Evolutionary conservation across 2,329 filamentous ascomycete species (phyloP), one percentile per base, ranked within the genome.

Genomic region (Claviceps sp.): DNA sequence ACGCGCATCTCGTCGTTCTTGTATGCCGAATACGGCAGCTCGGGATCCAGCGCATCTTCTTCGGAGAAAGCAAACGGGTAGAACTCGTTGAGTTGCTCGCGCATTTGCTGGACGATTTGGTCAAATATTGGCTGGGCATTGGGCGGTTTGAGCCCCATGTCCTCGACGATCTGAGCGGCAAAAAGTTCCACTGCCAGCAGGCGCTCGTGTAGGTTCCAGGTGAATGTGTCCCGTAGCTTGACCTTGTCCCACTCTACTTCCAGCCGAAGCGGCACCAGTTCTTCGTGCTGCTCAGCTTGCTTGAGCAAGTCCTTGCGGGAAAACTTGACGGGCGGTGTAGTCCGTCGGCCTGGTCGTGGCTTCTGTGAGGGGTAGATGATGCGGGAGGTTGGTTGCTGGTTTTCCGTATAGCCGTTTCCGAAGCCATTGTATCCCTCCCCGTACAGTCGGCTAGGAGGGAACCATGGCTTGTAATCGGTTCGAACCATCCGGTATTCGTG

Each of bases 1-100:
- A 98, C 86, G 49, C 93, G 85, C 91, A 98, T 96, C 71, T 98
- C 93, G 65, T 98, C 93, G 64, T 98, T 95, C 69, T 97, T 97
- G 73, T 96, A 95, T 6, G 93, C 90, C 41, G 79, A 84, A 65
- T 97, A 97, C 0, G 91, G 90, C 13, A 94, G 75, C 63, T 93
- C 85, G 1, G 89, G 86, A 61, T 98, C 91, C 47, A 96, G 75
- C 1, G 91, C 81, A 61, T 95, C 88, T 61, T 97, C 91, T 59
- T 94, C 85, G 48, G 91, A 85, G 63, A 83, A 93, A 24, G 93
- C 83, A 60, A 95, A 88, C 5, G 93, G 93, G 64, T 95, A 95
- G 65, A 88, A 97, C 65, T 97, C 93, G 60, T 83, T 82, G 49
- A 97, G 76, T 69, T 97, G 93, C 60, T 97, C 93, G 56, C 85